Base-by-base conservation (phyloP, 805 yeast species). In the Candida nitratophila region DNA sequence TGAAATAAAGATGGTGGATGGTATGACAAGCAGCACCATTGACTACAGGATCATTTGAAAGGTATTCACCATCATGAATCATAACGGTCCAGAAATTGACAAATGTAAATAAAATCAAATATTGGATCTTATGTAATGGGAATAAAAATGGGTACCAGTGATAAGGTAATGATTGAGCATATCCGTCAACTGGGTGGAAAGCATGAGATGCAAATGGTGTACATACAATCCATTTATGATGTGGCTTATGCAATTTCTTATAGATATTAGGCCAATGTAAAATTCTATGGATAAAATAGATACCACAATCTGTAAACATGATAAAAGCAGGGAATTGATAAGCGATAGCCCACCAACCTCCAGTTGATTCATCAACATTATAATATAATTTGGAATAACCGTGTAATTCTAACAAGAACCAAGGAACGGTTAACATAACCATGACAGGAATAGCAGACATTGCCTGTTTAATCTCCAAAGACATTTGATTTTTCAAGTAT, bases 21-120 rank as follows among this genome's bases (percentile, higher is more conserved):
- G 99, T 90, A 70, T 93, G 99, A 66, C 98, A 91, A 6, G 99
- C 99, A 16, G 98, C 90, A 57, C 99, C 99, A 66, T 93, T 93
- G 52, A 93, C 84, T 46, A 88, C 77, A 7, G 97, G 96, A 63
- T 89, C 95, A 64, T 87, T 85, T 37, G 96, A 85, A 72, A 91
- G 65, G 65, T 89, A 93, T 63, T 90, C 93, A 52, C 99, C 99
- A 61, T 93, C 99, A 66, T 93, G 99, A 60, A 93, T 93, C 93
- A 91, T 85, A 37, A 93, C 96, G 14, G 99, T 87, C 99, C 99
- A 93, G 64, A 91, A 83, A 68, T 93, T 91, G 51, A 93, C 96
- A 66, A 89, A 83, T 0, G 91, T 81, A 71, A 93, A 93, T 51
- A 93, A 70, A 16, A 79, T 54, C 59, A 93, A 73, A 64, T 91